phyloP scores from a whole-genome alignment of 495 filamentous ascomycete species.

The Xylaria telfairii region DNA sequence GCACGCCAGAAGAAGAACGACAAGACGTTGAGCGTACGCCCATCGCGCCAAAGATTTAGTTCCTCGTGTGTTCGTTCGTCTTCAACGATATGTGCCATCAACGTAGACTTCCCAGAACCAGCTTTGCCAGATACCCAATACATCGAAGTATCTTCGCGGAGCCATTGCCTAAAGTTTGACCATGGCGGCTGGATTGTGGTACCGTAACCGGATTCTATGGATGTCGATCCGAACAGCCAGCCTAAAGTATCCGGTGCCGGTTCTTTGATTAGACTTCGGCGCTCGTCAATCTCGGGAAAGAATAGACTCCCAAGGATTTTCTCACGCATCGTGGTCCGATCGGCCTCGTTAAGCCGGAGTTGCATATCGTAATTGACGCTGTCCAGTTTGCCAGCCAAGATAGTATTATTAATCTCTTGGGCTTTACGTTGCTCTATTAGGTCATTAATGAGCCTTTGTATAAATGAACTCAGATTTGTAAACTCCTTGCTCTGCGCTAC shows the following conservation, averaged over 20 bases:
- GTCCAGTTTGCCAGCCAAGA: not conserved
- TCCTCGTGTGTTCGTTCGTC: slow-evolving; percentile 10
- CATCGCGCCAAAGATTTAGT: slow-evolving; percentile 31
- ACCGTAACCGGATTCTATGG: too few relatives aligned
- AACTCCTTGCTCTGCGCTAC: not conserved
- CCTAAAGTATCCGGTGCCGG: slow-evolving; percentile 1
- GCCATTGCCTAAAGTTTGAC: slow-evolving; percentile 12
- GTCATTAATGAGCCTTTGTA: not conserved
- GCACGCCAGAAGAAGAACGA: slow-evolving; percentile 52
- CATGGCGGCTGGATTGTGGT: not conserved
- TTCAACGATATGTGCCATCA: slow-evolving; percentile 21
- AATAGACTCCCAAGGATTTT: not conserved
- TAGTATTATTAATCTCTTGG: not conserved
- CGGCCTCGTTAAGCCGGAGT: not conserved
- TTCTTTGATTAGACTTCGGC: not conserved
- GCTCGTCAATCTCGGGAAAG: slow-evolving; percentile 7
- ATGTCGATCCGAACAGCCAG: not conserved
- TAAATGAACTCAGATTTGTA: not conserved
- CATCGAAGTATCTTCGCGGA: slow-evolving; percentile 17
- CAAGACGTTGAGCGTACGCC: slow-evolving; percentile 30
- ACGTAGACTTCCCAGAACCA: slow-evolving; percentile 26
- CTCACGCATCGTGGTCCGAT: not conserved
- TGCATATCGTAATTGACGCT: not conserved
- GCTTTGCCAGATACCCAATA: slow-evolving; percentile 27
- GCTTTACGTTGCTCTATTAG: not conserved